Evolutionary conservation across 495 filamentous ascomycete genomes (phyloP).

Genomic region (Staphylotrichum longicolle): DNA sequence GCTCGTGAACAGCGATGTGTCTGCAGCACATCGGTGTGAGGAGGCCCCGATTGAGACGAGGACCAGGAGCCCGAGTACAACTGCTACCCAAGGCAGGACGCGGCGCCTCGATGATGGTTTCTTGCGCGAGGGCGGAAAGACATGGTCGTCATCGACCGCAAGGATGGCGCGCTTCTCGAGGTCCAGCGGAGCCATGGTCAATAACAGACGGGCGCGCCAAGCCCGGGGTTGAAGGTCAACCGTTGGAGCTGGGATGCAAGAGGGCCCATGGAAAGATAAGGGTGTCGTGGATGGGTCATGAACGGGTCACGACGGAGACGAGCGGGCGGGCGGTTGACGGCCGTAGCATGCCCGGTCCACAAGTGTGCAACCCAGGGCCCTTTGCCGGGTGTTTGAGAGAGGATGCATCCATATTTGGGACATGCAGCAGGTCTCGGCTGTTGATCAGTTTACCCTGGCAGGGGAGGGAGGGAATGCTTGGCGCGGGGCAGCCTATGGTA

Average conservation of each 20-base stretch:
- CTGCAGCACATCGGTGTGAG: constrained; percentile 2
- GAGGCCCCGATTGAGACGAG: constrained; percentile 5
- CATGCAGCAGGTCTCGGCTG: constrained; percentile 6
- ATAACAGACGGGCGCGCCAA: background rate
- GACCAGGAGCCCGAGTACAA: constrained; percentile 4
- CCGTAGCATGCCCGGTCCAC: background rate
- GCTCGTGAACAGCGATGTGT: background rate
- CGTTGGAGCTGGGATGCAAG: background rate
- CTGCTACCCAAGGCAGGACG: background rate
- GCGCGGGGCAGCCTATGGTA: background rate
- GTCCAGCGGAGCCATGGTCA: constrained; percentile 17
- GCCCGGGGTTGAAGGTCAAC: background rate
- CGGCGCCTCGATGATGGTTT: constrained; percentile 1
- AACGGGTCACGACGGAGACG: background rate
- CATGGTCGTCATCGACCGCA: background rate
- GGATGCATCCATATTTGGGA: background rate
- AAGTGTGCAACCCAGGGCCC: constrained; percentile 2
- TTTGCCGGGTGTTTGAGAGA: background rate
- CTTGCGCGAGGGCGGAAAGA: too few relatives aligned
- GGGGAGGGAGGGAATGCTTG: background rate
- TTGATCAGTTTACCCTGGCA: constrained; percentile 12
- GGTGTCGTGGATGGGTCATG: background rate
- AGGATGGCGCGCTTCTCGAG: constrained; percentile 20
- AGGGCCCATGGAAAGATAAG: background rate
- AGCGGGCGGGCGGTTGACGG: background rate